A percentile compares a stretch with the other conserved stretches of the same genome.
phyloP scores from a whole-genome alignment of 2,329 filamentous ascomycete genomes.

The Rachicladosporium sp. region DNA sequence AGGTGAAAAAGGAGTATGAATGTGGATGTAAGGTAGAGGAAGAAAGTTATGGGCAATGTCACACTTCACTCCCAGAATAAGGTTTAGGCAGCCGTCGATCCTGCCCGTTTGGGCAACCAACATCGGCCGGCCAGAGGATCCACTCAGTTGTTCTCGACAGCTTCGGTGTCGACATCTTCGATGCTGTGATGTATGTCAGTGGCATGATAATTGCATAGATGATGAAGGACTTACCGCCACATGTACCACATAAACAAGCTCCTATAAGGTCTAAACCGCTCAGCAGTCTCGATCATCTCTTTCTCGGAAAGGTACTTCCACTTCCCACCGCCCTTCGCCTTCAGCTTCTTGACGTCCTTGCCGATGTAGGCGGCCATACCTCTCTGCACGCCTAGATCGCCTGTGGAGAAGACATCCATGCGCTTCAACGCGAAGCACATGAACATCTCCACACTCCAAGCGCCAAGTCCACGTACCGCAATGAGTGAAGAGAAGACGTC shows the following conservation, averaged over 20 bases:
- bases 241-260: conserved; percentile 98
- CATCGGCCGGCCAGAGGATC: too few species aligned
- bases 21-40: neutral
- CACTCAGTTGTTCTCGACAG: conserved; percentile 12
- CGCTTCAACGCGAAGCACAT: conserved; percentile 89
- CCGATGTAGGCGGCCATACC: conserved; percentile 85
- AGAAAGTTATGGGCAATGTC: neutral
- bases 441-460: conserved; percentile 97
- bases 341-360: conserved; percentile 71
- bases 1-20: too few species aligned
- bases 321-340: conserved; percentile 66
- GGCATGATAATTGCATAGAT: too few species aligned
- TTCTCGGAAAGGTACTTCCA: conserved; percentile 97
- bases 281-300: conserved; percentile 77
- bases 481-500: conserved; percentile 72
- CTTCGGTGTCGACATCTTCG: conserved; percentile 12
- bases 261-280: conserved; percentile 69
- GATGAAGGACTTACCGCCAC: conserved; percentile 42
- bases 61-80: neutral
- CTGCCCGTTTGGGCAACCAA: neutral
- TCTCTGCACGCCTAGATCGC: conserved; percentile 86
- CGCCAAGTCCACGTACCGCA: conserved; percentile 74
- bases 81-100: neutral
- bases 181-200: conserved; percentile 4
- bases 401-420: conserved; percentile 84